Evolutionary conservation across 2,329 filamentous ascomycete genomes (phyloP).

Genomic region (Diplocarpon rosae): DNA sequence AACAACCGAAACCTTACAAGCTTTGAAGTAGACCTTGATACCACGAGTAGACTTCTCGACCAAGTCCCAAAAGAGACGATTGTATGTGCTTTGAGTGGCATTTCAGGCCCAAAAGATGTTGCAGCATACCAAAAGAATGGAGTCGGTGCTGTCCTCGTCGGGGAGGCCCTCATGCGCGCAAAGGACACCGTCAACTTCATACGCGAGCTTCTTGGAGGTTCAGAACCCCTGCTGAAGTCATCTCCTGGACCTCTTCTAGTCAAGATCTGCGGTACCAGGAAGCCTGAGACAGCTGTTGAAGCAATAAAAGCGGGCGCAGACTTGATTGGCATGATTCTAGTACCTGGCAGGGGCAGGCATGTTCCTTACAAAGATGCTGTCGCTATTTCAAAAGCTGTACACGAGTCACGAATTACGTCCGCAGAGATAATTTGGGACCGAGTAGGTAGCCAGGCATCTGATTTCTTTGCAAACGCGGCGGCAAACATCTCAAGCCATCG

Average conservation of each 20-base stretch:
- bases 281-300: slow-evolving; percentile 64
- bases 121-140: slow-evolving; percentile 78
- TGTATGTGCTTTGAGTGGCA: slow-evolving; percentile 89
- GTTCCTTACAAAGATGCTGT: slow-evolving; percentile 69
- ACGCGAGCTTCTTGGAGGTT: slow-evolving; percentile 62
- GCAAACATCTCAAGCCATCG: slow-evolving; percentile 41
- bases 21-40: slow-evolving; percentile 92
- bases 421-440: slow-evolving; percentile 21
- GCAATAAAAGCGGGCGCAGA: slow-evolving; percentile 84
- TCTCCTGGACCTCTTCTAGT: slow-evolving; percentile 51
- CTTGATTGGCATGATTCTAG: slow-evolving; percentile 85
- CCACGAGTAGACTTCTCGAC: slow-evolving; percentile 76
- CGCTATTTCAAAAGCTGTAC: slow-evolving; percentile 70
- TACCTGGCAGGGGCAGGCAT: slow-evolving; percentile 67
- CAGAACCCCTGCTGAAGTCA: slow-evolving; percentile 26
- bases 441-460: slow-evolving; percentile 33
- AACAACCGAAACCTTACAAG: slow-evolving; percentile 96
- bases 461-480: slow-evolving; percentile 59
- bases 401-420: slow-evolving; percentile 31
- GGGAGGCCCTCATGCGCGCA: slow-evolving; percentile 91
- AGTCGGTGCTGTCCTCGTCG: slow-evolving; percentile 86
- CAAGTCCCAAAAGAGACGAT: slow-evolving; percentile 79
- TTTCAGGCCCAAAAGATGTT: slow-evolving; percentile 81
- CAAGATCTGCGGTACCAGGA: slow-evolving; percentile 92
- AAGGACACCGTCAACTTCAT: slow-evolving; percentile 76